phyloP scores from a whole-genome alignment of 23 red algal species.

The Gracilariopsis chorda region DNA sequence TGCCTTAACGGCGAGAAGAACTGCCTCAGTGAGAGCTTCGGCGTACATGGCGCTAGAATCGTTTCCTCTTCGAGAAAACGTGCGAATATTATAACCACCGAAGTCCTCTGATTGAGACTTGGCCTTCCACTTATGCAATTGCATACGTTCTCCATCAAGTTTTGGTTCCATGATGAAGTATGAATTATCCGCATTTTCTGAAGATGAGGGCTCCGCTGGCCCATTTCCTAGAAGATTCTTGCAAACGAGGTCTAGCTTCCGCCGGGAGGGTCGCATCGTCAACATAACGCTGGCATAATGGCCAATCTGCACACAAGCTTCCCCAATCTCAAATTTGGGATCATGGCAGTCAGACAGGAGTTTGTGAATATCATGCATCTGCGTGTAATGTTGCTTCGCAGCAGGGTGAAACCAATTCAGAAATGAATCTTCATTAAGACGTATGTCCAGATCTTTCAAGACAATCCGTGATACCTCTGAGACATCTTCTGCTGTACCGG shows the following conservation, averaged over 20 bases:
- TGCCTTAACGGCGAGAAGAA: constrained; percentile 25
- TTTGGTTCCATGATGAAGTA: constrained; percentile 89
- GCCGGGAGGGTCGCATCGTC: constrained; percentile 47
- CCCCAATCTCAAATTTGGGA: constrained; percentile 65
- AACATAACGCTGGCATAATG: constrained; percentile 61
- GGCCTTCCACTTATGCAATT: constrained; percentile 68
- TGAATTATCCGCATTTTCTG: neutral
- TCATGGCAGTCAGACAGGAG: constrained; percentile 43
- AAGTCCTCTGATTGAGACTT: neutral
- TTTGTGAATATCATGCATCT: constrained; percentile 61
- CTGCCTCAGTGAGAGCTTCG: constrained; percentile 12
- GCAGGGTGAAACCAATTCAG: constrained; percentile 61
- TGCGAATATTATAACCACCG: neutral
- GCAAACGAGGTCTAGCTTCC: constrained; percentile 32
- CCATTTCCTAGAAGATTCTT: constrained; percentile 40
- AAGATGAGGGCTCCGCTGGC: neutral
- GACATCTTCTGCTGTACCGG: constrained; percentile 30
- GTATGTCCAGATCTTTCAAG: constrained; percentile 61
- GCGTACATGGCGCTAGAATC: constrained; percentile 57
- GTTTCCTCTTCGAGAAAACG: constrained; percentile 45
- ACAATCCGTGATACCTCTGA: constrained; percentile 59
- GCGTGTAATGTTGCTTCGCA: constrained; percentile 65
- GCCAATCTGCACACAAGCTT: constrained; percentile 31
- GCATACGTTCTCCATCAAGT: constrained; percentile 85
- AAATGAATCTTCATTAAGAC: constrained; percentile 26